Conservation (phyloP, 169 alveolate species). For the Babesia caballi region DNA sequence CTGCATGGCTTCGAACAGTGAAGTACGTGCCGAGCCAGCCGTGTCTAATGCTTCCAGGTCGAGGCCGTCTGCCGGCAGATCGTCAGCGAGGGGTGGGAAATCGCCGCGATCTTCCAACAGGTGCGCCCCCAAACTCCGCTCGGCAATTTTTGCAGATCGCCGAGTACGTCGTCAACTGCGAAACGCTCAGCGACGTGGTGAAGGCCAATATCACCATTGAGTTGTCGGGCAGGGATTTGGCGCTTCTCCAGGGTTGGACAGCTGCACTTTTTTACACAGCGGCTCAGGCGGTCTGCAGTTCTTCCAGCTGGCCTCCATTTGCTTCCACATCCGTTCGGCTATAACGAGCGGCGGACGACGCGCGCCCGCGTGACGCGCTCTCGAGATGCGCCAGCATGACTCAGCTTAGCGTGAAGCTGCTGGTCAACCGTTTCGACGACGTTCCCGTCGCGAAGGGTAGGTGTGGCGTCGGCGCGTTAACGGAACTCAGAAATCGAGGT, state of each 20-base stretch:
- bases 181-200: slow-evolving; percentile 29
- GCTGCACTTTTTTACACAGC: neutral
- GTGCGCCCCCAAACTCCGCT: neutral
- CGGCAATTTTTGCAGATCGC: neutral
- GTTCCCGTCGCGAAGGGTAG: slow-evolving; percentile 34
- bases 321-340: slow-evolving; percentile 55
- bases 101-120: slow-evolving; percentile 55
- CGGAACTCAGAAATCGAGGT: slow-evolving; percentile 23
- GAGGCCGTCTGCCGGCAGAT: slow-evolving; percentile 49
- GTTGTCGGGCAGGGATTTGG: slow-evolving; percentile 57
- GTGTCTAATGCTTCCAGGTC: slow-evolving; percentile 4
- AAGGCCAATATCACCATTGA: slow-evolving; percentile 62
- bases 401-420: slow-evolving; percentile 6
- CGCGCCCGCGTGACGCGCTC: neutral
- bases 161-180: slow-evolving; percentile 48
- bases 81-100: slow-evolving; percentile 61
- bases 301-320: slow-evolving; percentile 59
- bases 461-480: neutral
- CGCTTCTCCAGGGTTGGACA: slow-evolving; percentile 58
- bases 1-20: slow-evolving; percentile 24
- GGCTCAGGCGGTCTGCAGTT: slow-evolving; percentile 53
- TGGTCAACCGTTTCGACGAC: slow-evolving; percentile 48
- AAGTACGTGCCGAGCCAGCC: slow-evolving; percentile 9
- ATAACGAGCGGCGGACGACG: slow-evolving; percentile 38
- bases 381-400: slow-evolving; percentile 27